Conservation (phyloP, 495 filamentous ascomycete species). For the Cercophora newfieldiana region DNA sequence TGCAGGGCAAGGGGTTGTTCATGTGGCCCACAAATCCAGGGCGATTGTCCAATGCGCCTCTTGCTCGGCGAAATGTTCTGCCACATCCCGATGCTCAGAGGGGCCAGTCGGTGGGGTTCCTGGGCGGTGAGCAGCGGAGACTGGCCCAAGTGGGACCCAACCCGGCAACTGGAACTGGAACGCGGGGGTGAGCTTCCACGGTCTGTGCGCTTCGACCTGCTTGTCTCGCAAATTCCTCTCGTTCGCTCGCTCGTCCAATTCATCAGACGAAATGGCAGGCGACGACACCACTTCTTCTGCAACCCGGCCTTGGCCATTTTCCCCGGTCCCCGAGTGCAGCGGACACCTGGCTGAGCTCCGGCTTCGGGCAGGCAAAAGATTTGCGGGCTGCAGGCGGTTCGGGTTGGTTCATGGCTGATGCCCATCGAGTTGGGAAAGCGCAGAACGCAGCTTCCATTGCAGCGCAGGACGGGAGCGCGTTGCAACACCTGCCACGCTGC, state of each 20-base stretch:
- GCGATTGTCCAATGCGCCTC: too few relatives aligned
- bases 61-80: conserved; percentile 25
- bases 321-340: not conserved
- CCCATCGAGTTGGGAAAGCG: not conserved
- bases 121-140: not conserved
- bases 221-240: conserved; percentile 1
- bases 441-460: not conserved
- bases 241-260: conserved; percentile 5
- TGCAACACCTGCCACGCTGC: not conserved
- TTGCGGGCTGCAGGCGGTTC: not conserved
- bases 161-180: conserved; percentile 18
- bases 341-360: conserved; percentile 2
- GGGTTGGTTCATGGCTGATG: not conserved
- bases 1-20: not conserved
- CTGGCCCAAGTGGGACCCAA: not conserved
- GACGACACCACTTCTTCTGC: conserved; percentile 15
- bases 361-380: not conserved
- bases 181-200: conserved; percentile 1
- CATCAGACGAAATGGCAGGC: conserved; percentile 9
- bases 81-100: conserved; percentile 10
- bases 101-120: conserved; percentile 18
- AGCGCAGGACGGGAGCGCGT: not conserved
- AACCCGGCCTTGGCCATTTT: conserved; percentile 6
- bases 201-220: conserved; percentile 4
- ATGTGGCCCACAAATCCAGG: not conserved